Evolutionary conservation across 1,284 basidiomycete species (phyloP), one percentile per base, ranked within the genome.

Genomic region (Pisolithus thermaeus): DNA sequence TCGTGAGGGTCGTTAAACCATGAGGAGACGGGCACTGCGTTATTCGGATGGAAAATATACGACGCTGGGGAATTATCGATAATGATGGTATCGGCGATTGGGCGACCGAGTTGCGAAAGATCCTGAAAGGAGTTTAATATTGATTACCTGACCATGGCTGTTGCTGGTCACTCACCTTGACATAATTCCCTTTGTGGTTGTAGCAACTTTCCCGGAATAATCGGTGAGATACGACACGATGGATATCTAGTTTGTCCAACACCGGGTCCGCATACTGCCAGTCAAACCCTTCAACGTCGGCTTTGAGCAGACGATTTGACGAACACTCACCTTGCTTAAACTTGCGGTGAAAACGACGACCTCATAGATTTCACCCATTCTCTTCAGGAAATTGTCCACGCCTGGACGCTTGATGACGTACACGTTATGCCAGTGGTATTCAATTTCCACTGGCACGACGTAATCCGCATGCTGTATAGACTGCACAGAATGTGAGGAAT

Each of bases 1-100:
- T 98, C 96, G 64, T 97, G 94, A 9, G 93, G 93, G 70, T 94
- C 91, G 70, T 97, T 98, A 77, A 99, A 99, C 97, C 96, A 99
- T 53, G 92, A 96, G 46, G 95, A 97, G 51, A 99, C 94, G 8
- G 96, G 96, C 6, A 98, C 96, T 40, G 97, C 97, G 65, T 98
- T 99, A 73, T 97, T 97, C 16, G 95, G 94, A 66, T 99, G 96
- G 80, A 99, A 99, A 61, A 99, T 96, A 72, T 99, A 99, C 7
- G 92, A 97, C 12, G 97, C 96, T 11, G 96, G 96, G 38, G 94
- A 97, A 72, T 99, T 99, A 75, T 99, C 96, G 59, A 99, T 83
- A 72, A 99, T 99, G 65, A 99, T 98, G 55, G 90, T 92, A 64
- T 96, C 92, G 38, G 81, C 80, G 59, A 59, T 92, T 7, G 91